Conservation (phyloP, 352 stramenopile species). For the Globisporangium heterothallicum region DNA sequence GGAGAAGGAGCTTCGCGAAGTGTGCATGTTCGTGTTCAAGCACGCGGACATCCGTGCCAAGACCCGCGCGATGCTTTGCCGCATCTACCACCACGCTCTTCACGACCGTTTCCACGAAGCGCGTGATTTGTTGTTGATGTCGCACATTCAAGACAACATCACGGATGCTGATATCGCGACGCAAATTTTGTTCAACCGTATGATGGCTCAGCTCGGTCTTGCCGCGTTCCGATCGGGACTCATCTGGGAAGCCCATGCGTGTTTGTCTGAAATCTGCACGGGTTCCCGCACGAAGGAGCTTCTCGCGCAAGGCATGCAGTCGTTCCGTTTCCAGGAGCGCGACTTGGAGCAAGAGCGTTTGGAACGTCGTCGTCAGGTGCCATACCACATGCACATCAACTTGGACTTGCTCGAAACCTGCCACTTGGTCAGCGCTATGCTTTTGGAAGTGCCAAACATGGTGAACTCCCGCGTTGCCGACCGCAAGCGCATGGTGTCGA, state of each 20-base stretch:
- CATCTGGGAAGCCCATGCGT: constrained; percentile 95
- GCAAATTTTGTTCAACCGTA: constrained; percentile 98
- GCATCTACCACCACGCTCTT: constrained; percentile 97
- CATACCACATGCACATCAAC: constrained; percentile 99
- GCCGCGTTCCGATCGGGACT: constrained; percentile 95
- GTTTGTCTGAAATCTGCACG: constrained; percentile 95
- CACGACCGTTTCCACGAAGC: constrained; percentile 98
- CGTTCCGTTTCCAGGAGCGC: constrained; percentile 91
- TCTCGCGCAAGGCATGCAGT: constrained; percentile 94
- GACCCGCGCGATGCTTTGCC: constrained; percentile 97
- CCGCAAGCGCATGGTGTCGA: constrained; percentile 89
- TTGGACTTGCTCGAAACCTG: constrained; percentile 97
- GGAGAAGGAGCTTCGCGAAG: constrained; percentile 81
- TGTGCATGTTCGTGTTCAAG: constrained; percentile 93
- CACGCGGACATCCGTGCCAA: constrained; percentile 90
- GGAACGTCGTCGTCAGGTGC: constrained; percentile 95
- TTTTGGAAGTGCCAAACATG: constrained; percentile 98
- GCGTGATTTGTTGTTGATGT: constrained; percentile 98
- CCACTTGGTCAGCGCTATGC: constrained; percentile 97
- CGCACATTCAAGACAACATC: constrained; percentile 97
- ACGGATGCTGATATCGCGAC: constrained; percentile 89
- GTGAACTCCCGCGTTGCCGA: constrained; percentile 80
- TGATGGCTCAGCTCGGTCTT: constrained; percentile 92
- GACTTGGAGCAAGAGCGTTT: constrained; percentile 96
- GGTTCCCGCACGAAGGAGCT: constrained; percentile 93